These are phyloP conservation scores for Setaria italica DNA, from an alignment of 202 grass and related monocot species.

Conservation along the genomic window DNA sequence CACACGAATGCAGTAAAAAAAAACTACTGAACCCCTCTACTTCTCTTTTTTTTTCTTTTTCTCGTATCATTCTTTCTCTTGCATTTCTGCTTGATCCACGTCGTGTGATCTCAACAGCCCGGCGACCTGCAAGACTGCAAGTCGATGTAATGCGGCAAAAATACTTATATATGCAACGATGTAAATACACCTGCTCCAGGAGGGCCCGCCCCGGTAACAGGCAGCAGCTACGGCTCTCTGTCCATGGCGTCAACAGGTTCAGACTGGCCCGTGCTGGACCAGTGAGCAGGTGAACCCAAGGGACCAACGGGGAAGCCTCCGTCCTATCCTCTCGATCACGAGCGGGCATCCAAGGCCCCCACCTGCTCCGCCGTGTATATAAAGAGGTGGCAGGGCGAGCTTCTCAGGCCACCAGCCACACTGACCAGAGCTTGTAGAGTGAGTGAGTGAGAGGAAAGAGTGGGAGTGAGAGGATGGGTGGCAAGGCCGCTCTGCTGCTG, in stretches of 20 bases:
- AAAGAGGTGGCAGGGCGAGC: constrained; percentile 24
- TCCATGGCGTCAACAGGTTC: constrained; percentile 12
- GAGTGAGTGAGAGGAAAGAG: neutral
- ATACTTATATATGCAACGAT: neutral
- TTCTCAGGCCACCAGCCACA: constrained; percentile 1
- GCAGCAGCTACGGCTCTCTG: no score
- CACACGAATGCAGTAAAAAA: no score
- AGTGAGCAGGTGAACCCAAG: neutral
- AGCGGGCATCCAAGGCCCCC: constrained; percentile 10
- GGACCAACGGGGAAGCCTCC: constrained; percentile 43
- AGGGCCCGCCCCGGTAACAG: neutral
- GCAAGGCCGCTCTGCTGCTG: constrained; percentile 56
- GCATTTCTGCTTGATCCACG: neutral
- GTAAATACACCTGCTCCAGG: constrained; percentile 23
- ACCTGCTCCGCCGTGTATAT: constrained; percentile 30
- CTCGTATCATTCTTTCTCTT: neutral
- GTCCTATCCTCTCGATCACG: neutral
- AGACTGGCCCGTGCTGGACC: neutral
- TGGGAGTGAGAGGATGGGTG: constrained; percentile 36
- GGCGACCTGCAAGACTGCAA: neutral
- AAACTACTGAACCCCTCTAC: no score
- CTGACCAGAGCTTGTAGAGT: neutral
- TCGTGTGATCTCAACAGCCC: neutral
- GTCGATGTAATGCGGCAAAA: no score
- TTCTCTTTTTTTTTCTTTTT: neutral